Percentiles rank a stretch among this genome's conserved stretches.
phyloP scores from a whole-genome alignment of 2,329 filamentous ascomycete genomes.

The Exophiala sideris region DNA sequence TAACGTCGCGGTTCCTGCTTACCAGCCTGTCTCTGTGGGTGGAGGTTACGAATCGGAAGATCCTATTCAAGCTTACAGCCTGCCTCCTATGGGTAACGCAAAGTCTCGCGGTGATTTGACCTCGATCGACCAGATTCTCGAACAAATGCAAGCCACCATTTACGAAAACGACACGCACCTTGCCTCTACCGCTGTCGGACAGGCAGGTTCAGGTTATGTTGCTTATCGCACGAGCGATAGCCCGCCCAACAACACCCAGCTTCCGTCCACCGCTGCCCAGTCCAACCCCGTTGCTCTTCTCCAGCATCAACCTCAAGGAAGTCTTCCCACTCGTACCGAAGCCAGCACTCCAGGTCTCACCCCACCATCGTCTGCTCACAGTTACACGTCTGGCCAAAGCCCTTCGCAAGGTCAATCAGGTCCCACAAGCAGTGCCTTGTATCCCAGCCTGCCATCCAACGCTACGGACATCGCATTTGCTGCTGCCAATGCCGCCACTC shows the following conservation, averaged over 20 bases:
- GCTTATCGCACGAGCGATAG: constrained; percentile 54
- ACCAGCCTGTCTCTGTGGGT: constrained; percentile 49
- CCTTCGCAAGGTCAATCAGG: constrained; percentile 40
- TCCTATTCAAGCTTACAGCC: constrained; percentile 72
- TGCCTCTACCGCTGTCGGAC: constrained; percentile 72
- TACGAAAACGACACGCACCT: constrained; percentile 88
- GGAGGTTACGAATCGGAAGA: constrained; percentile 54
- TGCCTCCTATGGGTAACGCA: constrained; percentile 81
- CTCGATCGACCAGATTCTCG: constrained; percentile 90
- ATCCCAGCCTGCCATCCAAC: constrained; percentile 60
- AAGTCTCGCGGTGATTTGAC: constrained; percentile 91
- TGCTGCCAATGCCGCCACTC: constrained; percentile 59
- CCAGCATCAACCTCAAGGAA: constrained; percentile 26
- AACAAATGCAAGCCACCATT: constrained; percentile 93
- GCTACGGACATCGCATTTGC: constrained; percentile 53
- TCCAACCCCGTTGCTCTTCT: constrained; percentile 28
- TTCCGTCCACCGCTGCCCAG: constrained; percentile 41
- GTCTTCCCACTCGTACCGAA: constrained; percentile 36
- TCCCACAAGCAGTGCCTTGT: constrained; percentile 49
- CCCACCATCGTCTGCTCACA: constrained; percentile 60
- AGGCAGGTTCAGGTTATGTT: constrained; percentile 67
- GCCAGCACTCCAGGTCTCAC: constrained; percentile 61
- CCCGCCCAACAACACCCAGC: constrained; percentile 48
- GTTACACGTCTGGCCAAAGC: constrained; percentile 61
- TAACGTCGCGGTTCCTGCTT: constrained; percentile 46